Percentiles rank a stretch among this genome's conserved stretches.
These are phyloP conservation scores for Aureobasidium zeae DNA, from an alignment of 2,329 filamentous ascomycete species.

Conservation along the genomic window DNA sequence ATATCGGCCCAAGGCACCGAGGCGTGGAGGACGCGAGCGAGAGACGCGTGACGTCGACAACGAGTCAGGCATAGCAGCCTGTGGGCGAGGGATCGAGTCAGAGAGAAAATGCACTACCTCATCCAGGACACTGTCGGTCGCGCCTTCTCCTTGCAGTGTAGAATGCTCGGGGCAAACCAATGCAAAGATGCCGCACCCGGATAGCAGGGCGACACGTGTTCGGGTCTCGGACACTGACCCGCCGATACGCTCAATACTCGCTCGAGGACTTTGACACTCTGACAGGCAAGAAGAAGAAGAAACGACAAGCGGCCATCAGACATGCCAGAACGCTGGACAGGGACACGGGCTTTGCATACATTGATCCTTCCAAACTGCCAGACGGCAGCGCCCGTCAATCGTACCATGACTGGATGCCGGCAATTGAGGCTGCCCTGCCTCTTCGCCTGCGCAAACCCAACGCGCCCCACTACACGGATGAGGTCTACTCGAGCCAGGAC, in stretches of 20 bases:
- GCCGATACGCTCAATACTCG: background rate
- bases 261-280: background rate
- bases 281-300: background rate
- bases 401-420: background rate
- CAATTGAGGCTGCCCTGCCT: conserved; percentile 7
- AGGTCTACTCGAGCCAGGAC: background rate
- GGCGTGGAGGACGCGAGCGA: too few species aligned
- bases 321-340: background rate
- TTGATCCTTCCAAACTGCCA: conserved; percentile 1
- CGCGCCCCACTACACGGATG: background rate
- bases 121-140: too few species aligned
- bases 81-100: too few species aligned
- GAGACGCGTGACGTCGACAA: too few species aligned
- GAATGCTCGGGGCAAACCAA: conserved; percentile 22
- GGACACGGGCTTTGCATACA: conserved; percentile 2
- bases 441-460: background rate
- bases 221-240: background rate
- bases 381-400: background rate
- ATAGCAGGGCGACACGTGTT: conserved; percentile 14
- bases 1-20: too few species aligned
- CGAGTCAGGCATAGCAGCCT: too few species aligned
- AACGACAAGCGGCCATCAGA: background rate
- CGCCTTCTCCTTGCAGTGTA: conserved; percentile 11
- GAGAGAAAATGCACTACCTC: too few species aligned
- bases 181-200: conserved; percentile 22